Base-by-base conservation (phyloP, 441 rosid species). In the Isatis lusitanica region DNA sequence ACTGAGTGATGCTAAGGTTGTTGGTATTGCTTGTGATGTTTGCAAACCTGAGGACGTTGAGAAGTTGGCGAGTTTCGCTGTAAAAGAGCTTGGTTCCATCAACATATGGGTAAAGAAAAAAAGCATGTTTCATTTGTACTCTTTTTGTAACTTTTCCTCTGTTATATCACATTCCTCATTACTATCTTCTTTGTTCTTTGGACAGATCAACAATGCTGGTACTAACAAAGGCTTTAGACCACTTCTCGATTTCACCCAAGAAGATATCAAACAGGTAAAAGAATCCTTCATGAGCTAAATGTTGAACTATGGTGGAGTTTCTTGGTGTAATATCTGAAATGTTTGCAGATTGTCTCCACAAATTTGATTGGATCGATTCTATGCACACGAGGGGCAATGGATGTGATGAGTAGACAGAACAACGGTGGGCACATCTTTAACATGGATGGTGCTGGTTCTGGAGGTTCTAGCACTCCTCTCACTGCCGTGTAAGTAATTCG, bases 381-480 rank as follows among this genome's bases (percentile, higher is more conserved):
- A n/a, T 93, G 98, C 78, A 93, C 98, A 30, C 86, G 89, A 69
- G 98, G 91, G 80, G 97, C 94, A 50, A 88, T 90, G 93, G 77
- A 46, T 2, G 74, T 91, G 67, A 93, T 93, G 94, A 78, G 76
- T 68, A 81, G 70, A 63, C 98, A 91, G 63, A 67, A 78, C 39
- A 88, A 83, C 44, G 93, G 96, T 7, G 98, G 97, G 2, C 96
- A 91, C 78, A 86, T 93, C 63, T 91, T 93, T 75, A 93, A 91
- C 86, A 93, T 89, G 98, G 98, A 93, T 71, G 97, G 97, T 63
- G 97, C 97, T 42, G 98, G 98, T 16, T 91, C 97, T 15, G 98
- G 98, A 9, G 97, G 97, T 48, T 93, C 98, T 13, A 93, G 98
- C 77, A 93, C 98, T 58, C 97, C 96, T 51, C 89, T 93, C 73